Percentiles rank a stretch among this genome's conserved stretches.
Evolutionary conservation across 495 filamentous ascomycete genomes (phyloP).

Genomic region (Clohesyomyces aquaticus): DNA sequence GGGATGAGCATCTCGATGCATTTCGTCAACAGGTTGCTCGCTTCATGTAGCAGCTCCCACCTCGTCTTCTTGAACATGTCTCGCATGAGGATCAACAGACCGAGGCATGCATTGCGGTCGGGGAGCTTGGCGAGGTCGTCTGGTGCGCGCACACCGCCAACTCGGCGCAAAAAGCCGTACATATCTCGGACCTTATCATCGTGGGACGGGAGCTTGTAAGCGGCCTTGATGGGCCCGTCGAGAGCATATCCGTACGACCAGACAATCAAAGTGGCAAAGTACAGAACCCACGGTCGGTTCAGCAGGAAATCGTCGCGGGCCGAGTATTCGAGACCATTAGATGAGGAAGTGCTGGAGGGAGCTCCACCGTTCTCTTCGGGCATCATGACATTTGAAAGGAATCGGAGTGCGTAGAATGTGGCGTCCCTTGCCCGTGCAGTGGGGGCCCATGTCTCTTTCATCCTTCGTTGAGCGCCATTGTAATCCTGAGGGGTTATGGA

Average conservation of each 20-base stretch:
- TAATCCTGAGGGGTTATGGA: slow-evolving; percentile 83
- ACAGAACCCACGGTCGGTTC: slow-evolving; percentile 96
- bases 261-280: slow-evolving; percentile 87
- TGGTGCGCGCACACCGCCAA: slow-evolving; percentile 76
- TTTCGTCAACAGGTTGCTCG: slow-evolving; percentile 75
- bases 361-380: slow-evolving; percentile 46
- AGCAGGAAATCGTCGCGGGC: slow-evolving; percentile 88
- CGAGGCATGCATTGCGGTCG: slow-evolving; percentile 80
- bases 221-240: slow-evolving; percentile 70
- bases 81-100: slow-evolving; percentile 78
- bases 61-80: slow-evolving; percentile 79
- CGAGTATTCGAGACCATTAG: slow-evolving; percentile 58
- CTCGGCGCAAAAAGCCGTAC: slow-evolving; percentile 72
- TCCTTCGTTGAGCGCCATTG: slow-evolving; percentile 75
- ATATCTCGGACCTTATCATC: slow-evolving; percentile 76
- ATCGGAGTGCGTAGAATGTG: slow-evolving; percentile 89
- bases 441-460: slow-evolving; percentile 89
- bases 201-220: slow-evolving; percentile 58
- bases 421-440: slow-evolving; percentile 91
- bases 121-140: slow-evolving; percentile 76
- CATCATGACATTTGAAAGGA: slow-evolving; percentile 77
- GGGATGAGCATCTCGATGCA: slow-evolving; percentile 66
- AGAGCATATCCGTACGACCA: slow-evolving; percentile 95
- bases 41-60: slow-evolving; percentile 92
- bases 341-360: slow-evolving; percentile 6